phyloP scores from a whole-genome alignment of 164 flowering plant species.

The Hamamelis virginiana region DNA sequence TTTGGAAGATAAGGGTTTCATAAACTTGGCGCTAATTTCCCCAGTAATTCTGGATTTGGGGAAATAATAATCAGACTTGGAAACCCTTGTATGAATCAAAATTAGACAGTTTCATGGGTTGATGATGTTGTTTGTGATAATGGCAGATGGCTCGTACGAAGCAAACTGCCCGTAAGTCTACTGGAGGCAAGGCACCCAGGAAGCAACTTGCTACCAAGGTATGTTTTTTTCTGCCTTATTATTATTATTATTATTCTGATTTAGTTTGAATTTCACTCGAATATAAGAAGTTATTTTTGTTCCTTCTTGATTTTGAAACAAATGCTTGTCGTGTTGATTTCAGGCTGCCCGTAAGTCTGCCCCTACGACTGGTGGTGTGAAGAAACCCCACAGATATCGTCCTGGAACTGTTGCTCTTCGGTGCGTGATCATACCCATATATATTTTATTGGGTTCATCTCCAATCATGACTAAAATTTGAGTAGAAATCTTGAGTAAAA shows the following conservation, averaged over 20 bases:
- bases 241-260: no score
- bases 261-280: no score
- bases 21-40: no score
- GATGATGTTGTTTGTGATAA: background rate
- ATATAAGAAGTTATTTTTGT: background rate
- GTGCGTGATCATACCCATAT: background rate
- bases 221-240: background rate
- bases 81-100: no score
- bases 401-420: constrained; percentile 32
- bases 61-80: no score
- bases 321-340: background rate
- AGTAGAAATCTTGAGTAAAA: no score
- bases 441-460: no score
- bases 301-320: background rate
- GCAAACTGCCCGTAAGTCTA: constrained; percentile 29
- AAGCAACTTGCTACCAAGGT: constrained; percentile 30
- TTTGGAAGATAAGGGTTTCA: background rate
- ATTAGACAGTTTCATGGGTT: background rate
- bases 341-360: constrained; percentile 31
- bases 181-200: constrained; percentile 30
- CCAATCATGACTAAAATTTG: no score
- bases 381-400: constrained; percentile 29
- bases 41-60: no score
- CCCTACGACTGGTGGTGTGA: constrained; percentile 29
- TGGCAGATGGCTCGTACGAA: constrained; percentile 28